These are phyloP conservation scores for Neurospora terricola DNA, from an alignment of 495 filamentous ascomycete species.

Conservation along the genomic window DNA sequence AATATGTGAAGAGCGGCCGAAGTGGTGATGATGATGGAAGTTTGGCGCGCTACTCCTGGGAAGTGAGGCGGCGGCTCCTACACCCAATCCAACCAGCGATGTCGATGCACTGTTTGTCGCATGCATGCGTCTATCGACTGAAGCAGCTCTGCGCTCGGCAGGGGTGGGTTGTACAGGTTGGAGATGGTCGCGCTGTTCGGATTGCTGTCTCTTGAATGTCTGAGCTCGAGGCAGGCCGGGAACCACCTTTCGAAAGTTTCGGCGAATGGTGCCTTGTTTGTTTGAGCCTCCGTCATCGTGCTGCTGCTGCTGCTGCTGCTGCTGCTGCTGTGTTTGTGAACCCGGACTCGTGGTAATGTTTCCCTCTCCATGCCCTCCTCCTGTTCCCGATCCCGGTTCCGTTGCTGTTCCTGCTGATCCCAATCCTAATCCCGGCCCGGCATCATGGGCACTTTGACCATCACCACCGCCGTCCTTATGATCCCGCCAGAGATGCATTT, in stretches of 20 bases:
- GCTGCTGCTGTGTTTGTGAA: not conserved
- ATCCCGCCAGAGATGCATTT: not conserved
- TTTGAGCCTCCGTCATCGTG: conserved; percentile 7
- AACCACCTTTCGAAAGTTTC: conserved; percentile 61
- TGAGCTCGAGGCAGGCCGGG: conserved; percentile 64
- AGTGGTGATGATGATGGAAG: conserved; percentile 20
- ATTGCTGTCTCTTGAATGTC: conserved; percentile 73
- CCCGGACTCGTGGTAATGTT: not conserved
- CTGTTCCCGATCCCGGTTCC: not conserved
- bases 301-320: conserved; percentile 1
- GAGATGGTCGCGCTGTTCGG: conserved; percentile 65
- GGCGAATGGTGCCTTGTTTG: conserved; percentile 25
- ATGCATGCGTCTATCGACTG: conserved; percentile 54
- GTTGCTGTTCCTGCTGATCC: not conserved
- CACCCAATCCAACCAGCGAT: not conserved
- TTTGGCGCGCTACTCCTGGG: conserved; percentile 37
- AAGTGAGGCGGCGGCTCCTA: conserved; percentile 12
- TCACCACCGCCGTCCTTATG: not conserved
- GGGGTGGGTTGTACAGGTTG: conserved; percentile 47
- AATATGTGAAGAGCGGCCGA: conserved; percentile 7
- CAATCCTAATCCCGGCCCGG: not conserved
- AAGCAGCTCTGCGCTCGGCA: conserved; percentile 63
- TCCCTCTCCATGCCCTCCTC: not conserved
- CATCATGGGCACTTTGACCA: not conserved
- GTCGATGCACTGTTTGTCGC: conserved; percentile 19